Conservation (phyloP, 441 rosid species). For the Aleurites moluccanus region DNA sequence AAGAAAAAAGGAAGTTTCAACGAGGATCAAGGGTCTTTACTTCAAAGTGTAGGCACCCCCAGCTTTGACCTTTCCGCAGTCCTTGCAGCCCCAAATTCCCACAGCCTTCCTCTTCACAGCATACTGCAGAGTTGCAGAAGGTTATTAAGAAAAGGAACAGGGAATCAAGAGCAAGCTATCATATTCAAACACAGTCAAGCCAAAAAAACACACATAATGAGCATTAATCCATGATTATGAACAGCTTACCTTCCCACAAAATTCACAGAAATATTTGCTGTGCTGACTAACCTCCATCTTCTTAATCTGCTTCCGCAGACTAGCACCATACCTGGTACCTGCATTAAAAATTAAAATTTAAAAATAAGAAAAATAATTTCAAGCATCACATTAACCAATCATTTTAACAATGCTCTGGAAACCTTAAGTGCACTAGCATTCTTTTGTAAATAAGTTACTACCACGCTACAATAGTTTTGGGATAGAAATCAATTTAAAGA, state of each 20-base stretch:
- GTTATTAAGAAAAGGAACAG: neutral
- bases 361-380: neutral
- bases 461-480: no score
- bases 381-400: no score
- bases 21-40: slow-evolving; percentile 36
- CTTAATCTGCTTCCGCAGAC: slow-evolving; percentile 96
- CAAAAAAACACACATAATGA: neutral
- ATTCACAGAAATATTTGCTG: slow-evolving; percentile 95
- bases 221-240: neutral
- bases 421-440: no score
- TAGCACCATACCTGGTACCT: slow-evolving; percentile 97
- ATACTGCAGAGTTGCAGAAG: slow-evolving; percentile 40
- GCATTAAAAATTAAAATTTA: neutral
- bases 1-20: neutral
- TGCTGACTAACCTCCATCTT: slow-evolving; percentile 92
- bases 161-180: neutral
- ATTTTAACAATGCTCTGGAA: no score
- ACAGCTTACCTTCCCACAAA: slow-evolving; percentile 76
- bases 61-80: slow-evolving; percentile 87
- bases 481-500: no score
- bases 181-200: neutral
- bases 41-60: slow-evolving; percentile 97
- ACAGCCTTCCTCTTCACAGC: slow-evolving; percentile 94
- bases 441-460: no score
- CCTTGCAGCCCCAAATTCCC: slow-evolving; percentile 96